A percentile compares a stretch with the other conserved stretches of the same genome.
Conservation (phyloP, 768 basidiomycete genomes). For the Amanita thiersii region DNA sequence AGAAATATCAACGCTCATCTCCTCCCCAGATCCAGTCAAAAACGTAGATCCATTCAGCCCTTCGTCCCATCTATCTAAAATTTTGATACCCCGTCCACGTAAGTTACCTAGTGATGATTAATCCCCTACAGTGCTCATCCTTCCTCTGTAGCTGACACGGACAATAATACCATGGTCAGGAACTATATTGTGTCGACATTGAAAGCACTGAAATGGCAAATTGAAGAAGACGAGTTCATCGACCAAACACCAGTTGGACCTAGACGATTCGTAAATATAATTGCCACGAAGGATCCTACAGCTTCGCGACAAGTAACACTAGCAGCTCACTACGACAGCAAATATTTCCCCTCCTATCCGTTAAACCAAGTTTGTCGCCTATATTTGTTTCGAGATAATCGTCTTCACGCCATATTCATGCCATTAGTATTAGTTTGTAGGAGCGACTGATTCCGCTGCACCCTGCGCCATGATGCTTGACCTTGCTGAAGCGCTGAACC, state of each 20-base stretch:
- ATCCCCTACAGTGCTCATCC: conserved; percentile 4
- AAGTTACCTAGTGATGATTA: conserved; percentile 19
- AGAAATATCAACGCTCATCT: conserved; percentile 42
- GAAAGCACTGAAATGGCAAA: conserved; percentile 71
- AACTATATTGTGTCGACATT: conserved; percentile 74
- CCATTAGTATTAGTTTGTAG: conserved; percentile 66
- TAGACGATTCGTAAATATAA: conserved; percentile 80
- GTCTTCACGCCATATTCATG: conserved; percentile 9
- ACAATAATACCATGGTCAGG: conserved; percentile 74
- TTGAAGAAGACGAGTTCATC: conserved; percentile 79
- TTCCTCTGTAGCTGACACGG: conserved; percentile 47
- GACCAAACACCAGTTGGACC: conserved; percentile 74
- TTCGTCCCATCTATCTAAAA: conserved; percentile 67
- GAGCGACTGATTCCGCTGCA: conserved; percentile 95
- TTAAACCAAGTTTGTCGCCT: conserved; percentile 56
- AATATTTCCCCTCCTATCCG: conserved; percentile 69
- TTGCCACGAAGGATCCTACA: conserved; percentile 90
- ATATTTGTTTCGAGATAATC: background rate
- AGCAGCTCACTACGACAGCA: conserved; percentile 93
- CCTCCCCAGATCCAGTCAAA: conserved; percentile 54
- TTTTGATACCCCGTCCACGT: conserved; percentile 83
- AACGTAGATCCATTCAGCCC: conserved; percentile 62
- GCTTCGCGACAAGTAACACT: conserved; percentile 77
- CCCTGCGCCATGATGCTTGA: conserved; percentile 93
- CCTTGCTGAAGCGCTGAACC: conserved; percentile 76